Evolutionary conservation across 306 rosid genomes (phyloP).

Genomic region (Macrotyloma uniflorum): DNA sequence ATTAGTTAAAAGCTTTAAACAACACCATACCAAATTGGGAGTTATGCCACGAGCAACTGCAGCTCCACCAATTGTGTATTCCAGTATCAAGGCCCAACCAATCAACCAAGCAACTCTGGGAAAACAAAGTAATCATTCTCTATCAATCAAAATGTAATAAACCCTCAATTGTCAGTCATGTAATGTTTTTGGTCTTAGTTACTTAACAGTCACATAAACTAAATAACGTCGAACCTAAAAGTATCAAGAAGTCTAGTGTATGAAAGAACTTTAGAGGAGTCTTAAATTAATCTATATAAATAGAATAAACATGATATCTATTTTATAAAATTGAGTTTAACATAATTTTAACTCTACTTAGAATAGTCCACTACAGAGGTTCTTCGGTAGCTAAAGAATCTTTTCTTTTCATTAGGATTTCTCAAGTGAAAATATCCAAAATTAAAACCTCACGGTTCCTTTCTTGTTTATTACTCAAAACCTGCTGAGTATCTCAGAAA

Average conservation of each 20-base stretch:
- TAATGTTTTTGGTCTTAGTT: background rate
- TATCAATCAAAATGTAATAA: background rate
- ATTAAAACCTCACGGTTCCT: no score
- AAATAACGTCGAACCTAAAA: slow-evolving; percentile 7
- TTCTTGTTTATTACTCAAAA: no score
- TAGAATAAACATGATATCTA: no score
- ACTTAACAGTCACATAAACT: background rate
- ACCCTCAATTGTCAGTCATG: background rate
- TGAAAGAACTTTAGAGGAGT: no score
- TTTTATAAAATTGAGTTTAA: no score
- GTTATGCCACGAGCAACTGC: slow-evolving; percentile 97
- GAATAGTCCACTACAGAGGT: no score
- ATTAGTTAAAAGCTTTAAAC: background rate
- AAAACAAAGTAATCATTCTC: slow-evolving; percentile 11
- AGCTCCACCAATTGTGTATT: slow-evolving; percentile 84
- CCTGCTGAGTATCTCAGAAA: background rate
- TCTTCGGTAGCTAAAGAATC: no score
- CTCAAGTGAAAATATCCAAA: no score
- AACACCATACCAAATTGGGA: slow-evolving; percentile 75
- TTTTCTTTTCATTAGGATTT: no score
- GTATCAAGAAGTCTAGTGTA: background rate
- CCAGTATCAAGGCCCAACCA: slow-evolving; percentile 93
- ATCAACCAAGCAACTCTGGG: slow-evolving; percentile 91
- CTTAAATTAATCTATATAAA: no score
- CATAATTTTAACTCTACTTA: no score